A percentile compares a stretch with the other conserved stretches of the same genome.
These are phyloP conservation scores for Solanum verrucosum DNA, from an alignment of 257 asterid genomes.

Conservation along the genomic window DNA sequence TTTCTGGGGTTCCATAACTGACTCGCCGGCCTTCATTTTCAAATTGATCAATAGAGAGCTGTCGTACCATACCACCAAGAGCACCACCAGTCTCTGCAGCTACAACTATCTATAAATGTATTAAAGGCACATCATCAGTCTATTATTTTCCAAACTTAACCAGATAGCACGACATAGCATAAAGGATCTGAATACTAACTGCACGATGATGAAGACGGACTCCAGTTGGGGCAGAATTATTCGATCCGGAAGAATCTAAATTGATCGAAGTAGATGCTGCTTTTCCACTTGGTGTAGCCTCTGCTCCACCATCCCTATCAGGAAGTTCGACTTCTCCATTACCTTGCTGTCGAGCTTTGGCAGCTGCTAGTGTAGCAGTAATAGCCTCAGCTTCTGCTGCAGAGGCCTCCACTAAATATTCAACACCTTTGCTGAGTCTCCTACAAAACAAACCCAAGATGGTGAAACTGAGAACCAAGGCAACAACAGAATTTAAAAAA, in stretches of 20 bases:
- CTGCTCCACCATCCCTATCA: constrained; percentile 94
- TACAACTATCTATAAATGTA: constrained; percentile 65
- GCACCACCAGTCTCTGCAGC: constrained; percentile 99
- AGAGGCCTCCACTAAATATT: constrained; percentile 95
- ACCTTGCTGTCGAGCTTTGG: constrained; percentile 81
- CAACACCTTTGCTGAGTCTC: constrained; percentile 86
- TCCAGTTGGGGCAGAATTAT: constrained; percentile 73
- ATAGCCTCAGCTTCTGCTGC: constrained; percentile 99
- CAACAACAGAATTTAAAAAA: background rate
- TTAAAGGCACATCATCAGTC: constrained; percentile 7
- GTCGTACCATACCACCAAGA: constrained; percentile 97
- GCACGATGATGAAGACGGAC: constrained; percentile 99
- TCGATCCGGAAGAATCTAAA: constrained; percentile 61
- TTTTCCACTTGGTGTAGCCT: constrained; percentile 95
- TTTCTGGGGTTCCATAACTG: constrained; percentile 96
- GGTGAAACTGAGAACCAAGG: background rate
- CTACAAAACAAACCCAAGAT: constrained; percentile 18
- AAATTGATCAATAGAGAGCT: constrained; percentile 95
- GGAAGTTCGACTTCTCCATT: constrained; percentile 93
- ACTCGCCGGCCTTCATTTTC: constrained; percentile 98
- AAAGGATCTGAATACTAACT: constrained; percentile 42
- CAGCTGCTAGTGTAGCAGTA: constrained; percentile 91
- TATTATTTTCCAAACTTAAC: background rate
- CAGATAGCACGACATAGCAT: background rate
- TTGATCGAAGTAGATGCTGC: constrained; percentile 56